These are phyloP conservation scores for Colletotrichum spinosum DNA, from an alignment of 2,329 filamentous ascomycete species.

Conservation along the genomic window DNA sequence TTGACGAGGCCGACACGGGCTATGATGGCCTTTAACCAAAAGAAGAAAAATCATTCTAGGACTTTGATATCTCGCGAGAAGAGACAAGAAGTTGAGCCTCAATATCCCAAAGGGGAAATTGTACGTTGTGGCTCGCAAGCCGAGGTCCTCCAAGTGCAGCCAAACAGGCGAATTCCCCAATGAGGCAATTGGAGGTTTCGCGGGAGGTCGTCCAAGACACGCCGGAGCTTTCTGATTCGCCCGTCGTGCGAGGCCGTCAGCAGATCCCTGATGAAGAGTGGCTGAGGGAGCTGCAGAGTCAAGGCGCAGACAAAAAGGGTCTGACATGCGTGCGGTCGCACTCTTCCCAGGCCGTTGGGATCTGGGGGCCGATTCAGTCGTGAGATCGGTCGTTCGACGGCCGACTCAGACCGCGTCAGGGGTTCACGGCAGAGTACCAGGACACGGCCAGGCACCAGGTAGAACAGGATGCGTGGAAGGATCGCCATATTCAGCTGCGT, in stretches of 20 bases:
- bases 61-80: not conserved
- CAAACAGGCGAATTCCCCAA: slow-evolving; percentile 1
- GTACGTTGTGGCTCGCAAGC: slow-evolving; percentile 8
- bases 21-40: not conserved
- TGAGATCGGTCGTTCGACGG: not conserved
- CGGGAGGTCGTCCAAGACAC: slow-evolving; percentile 9
- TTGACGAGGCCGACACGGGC: slow-evolving; percentile 4
- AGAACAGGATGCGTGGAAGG: not conserved
- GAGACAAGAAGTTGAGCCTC: slow-evolving; percentile 11
- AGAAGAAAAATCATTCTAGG: too few species aligned
- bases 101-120: slow-evolving; percentile 10
- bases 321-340: too few species aligned
- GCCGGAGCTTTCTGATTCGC: not conserved
- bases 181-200: slow-evolving; percentile 10
- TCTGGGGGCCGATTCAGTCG: not conserved
- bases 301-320: too few species aligned
- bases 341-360: not conserved
- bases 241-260: not conserved
- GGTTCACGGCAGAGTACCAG: too few species aligned
- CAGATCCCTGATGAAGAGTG: slow-evolving; percentile 7
- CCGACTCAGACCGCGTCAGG: too few species aligned
- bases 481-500: too few species aligned
- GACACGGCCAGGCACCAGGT: not conserved
- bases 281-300: not conserved
- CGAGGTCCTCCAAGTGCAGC: not conserved